Base-by-base conservation (phyloP, 2,329 filamentous ascomycete species). In the Fusarium sacchari region DNA sequence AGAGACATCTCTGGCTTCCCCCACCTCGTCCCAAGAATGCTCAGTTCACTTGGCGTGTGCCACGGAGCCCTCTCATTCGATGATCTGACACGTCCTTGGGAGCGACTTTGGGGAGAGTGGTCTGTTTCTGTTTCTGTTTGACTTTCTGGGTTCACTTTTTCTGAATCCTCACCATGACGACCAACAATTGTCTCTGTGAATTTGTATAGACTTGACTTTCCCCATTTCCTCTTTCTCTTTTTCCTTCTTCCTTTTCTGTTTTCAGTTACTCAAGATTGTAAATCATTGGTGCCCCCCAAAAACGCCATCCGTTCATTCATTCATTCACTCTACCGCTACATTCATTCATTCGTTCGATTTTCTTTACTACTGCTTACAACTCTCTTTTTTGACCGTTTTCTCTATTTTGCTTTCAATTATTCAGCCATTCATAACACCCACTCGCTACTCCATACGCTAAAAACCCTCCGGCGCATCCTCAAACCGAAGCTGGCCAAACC, bases 61-160 rank as follows among this genome's bases (percentile, higher is more conserved):
- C 64, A 69, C 50, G 37, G 43, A 20, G 17, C 24, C 26, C 37
- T 69, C 43, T 64, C 64, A 75, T 75, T 73, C 67, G 73, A 71
- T 75, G 73, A 75, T 75, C 73, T 75, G 73, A 75, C 65, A 50
- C 55, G 39, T 13, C 64, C 64, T 64, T 69, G 60, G 64, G 72
- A 63, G 34, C 22, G 37, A 37, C 24, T 17, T 40, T 52, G 46
- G n/a, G 32, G 67, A 58, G 49, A 55, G 39, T 67, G 44, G 50
- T 15, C 58, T 42, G 58, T 42, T 32, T 55, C 57, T 34, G 30
- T 69, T 47, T 32, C 36, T 66, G 42, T 57, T 47, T 40, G 40
- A 24, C 42, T 69, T 56, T 49, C 32, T 67, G 46, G 46, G 44
- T 62, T 58, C 66, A 70, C 43, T 32, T 39, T 39, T 58, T 62